phyloP scores from a whole-genome alignment of 164 flowering plant genomes.

The Hamamelis virginiana region DNA sequence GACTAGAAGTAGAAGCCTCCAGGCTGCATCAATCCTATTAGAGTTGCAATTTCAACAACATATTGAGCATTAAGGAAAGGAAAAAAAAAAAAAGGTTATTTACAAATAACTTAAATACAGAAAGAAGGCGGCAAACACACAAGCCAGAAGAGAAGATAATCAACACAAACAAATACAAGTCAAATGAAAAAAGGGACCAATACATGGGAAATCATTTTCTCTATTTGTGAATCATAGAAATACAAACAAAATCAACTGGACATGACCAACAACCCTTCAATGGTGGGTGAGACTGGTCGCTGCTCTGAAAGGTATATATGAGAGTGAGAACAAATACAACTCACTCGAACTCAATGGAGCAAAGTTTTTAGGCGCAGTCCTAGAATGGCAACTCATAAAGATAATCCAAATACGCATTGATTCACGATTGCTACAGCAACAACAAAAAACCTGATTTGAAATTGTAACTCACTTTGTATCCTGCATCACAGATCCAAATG shows the following conservation, averaged over 20 bases:
- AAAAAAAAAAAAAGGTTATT: too few relatives aligned
- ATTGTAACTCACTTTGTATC: not conserved
- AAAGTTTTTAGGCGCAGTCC: not conserved
- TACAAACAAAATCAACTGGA: not conserved
- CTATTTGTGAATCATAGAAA: not conserved
- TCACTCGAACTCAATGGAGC: not conserved
- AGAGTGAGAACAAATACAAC: not conserved
- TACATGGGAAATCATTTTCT: not conserved
- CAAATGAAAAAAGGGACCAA: not conserved
- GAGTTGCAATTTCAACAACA: too few relatives aligned
- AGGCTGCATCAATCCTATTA: too few relatives aligned
- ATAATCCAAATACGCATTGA: not conserved
- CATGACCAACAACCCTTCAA: too few relatives aligned
- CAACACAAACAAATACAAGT: not conserved
- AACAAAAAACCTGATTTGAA: not conserved
- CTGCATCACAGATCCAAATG: not conserved
- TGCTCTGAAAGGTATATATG: not conserved
- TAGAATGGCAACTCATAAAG: not conserved
- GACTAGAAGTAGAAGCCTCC: too few relatives aligned
- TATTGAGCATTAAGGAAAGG: too few relatives aligned
- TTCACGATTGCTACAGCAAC: not conserved
- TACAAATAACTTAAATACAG: too few relatives aligned
- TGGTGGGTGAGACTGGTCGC: too few relatives aligned
- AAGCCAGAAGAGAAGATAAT: not conserved
- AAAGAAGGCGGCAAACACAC: not conserved